phyloP scores from a whole-genome alignment of 2,329 filamentous ascomycete genomes.

The Septoria linicola region DNA sequence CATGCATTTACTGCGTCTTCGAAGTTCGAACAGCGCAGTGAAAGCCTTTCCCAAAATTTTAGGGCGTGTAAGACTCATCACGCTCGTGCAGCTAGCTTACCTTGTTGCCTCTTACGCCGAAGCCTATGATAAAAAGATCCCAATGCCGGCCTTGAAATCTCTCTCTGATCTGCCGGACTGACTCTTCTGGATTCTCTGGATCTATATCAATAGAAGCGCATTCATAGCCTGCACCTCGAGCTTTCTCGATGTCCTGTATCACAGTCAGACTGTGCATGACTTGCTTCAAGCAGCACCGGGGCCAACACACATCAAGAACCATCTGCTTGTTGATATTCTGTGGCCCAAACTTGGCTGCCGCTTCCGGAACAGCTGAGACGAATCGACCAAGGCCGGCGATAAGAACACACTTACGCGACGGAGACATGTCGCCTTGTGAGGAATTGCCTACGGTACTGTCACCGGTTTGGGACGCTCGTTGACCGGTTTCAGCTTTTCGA shows the following conservation, averaged over 20 bases:
- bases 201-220: slow-evolving; percentile 17
- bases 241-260: slow-evolving; percentile 6
- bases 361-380: slow-evolving; percentile 5
- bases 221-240: slow-evolving; percentile 19
- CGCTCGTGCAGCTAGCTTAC: slow-evolving; percentile 1
- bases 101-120: slow-evolving; percentile 19
- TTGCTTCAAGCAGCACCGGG: neutral
- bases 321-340: neutral
- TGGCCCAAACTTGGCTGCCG: slow-evolving; percentile 7
- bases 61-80: too few relatives aligned
- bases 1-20: slow-evolving; percentile 16
- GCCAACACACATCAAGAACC: neutral
- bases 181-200: slow-evolving; percentile 3
- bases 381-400: slow-evolving; percentile 13
- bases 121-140: slow-evolving; percentile 21
- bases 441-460: too few relatives aligned
- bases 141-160: slow-evolving; percentile 9
- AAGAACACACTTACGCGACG: neutral
- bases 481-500: too few relatives aligned
- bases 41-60: too few relatives aligned
- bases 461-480: too few relatives aligned
- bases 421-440: neutral
- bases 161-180: slow-evolving; percentile 6
- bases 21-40: slow-evolving; percentile 22
- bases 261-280: neutral